Base-by-base conservation (phyloP, 495 filamentous ascomycete genomes). In the Chaetomidium leptoderma region DNA sequence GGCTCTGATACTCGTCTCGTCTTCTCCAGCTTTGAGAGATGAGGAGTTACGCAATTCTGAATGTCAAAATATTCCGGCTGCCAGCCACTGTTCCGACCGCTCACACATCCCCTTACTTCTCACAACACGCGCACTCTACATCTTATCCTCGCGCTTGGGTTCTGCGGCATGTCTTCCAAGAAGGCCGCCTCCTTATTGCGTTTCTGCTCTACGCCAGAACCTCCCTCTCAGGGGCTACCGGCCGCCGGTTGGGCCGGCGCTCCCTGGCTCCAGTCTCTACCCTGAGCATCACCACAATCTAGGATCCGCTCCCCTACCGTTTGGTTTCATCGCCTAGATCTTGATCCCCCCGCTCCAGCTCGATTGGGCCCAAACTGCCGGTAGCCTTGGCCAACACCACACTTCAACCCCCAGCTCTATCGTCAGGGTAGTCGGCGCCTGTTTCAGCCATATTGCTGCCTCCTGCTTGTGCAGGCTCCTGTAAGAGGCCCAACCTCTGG, bases 291-390 rank as follows among this genome's bases (percentile, higher is more conserved):
- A n/a, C n/a, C n/a, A n/a, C n/a, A n/a, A n/a, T n/a, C n/a, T n/a
- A 17, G 45, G 26, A n/a, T 6, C 13, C 17, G n/a, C 16, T 17
- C 40, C 13, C 3, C 47, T 36, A 14, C 21, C 48, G 5, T 52
- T 11, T 14, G 7, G 49, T 40, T 39, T 40, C 36, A 40, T n/a
- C 24, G 21, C 16, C 16, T 8, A 4, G 11, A 7, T n/a, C 14
- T 40, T 39, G 21, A 40, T 40, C 36, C 14, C 14, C 36, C 36
- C 23, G 5, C 7, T 1, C 27, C 10, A 8, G 35, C 2, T 39
- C 49, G 24, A 53, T 53, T 53, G 49, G 45, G 37, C 16, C 48
- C 49, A 7, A 27, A 6, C 49, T 53, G 23, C n/a, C 30, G 47
- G 29, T 23, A 50, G 17, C 32, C 47, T 50, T 35, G 30, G 32